A percentile compares a stretch with the other conserved stretches of the same genome.
Evolutionary conservation across 169 alveolate species (phyloP).

Genomic region (Babesia ovata): DNA sequence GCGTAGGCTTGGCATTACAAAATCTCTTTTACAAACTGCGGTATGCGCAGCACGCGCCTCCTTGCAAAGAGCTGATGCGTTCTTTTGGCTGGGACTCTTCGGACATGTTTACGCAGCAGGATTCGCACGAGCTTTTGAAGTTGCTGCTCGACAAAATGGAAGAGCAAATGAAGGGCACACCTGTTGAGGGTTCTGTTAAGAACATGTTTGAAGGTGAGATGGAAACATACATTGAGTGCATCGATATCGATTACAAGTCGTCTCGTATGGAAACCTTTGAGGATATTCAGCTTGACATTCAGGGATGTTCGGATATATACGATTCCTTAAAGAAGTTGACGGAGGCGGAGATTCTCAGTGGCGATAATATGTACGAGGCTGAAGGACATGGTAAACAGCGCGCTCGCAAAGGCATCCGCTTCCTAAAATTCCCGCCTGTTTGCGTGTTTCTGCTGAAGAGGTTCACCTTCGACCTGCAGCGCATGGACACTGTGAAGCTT

Average conservation of each 20-base stretch:
- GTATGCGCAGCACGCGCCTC: slow-evolving; percentile 87
- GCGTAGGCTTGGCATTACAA: slow-evolving; percentile 86
- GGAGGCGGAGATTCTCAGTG: slow-evolving; percentile 91
- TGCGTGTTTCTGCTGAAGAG: slow-evolving; percentile 90
- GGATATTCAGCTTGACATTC: slow-evolving; percentile 92
- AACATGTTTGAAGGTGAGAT: slow-evolving; percentile 93
- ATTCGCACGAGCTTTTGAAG: slow-evolving; percentile 94
- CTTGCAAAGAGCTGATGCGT: slow-evolving; percentile 87
- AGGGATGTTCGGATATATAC: slow-evolving; percentile 88
- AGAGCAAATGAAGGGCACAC: slow-evolving; percentile 94
- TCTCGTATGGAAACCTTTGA: slow-evolving; percentile 85
- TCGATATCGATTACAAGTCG: slow-evolving; percentile 90
- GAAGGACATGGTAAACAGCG: slow-evolving; percentile 90
- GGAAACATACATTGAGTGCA: slow-evolving; percentile 92
- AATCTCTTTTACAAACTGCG: slow-evolving; percentile 90
- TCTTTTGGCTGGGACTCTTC: slow-evolving; percentile 96
- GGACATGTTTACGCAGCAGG: slow-evolving; percentile 96
- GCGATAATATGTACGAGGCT: slow-evolving; percentile 95
- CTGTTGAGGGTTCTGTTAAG: slow-evolving; percentile 93
- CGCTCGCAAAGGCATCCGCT: slow-evolving; percentile 89
- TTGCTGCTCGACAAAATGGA: slow-evolving; percentile 93
- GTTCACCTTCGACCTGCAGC: slow-evolving; percentile 84
- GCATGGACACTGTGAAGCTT: slow-evolving; percentile 87
- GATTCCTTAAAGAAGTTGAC: slow-evolving; percentile 90
- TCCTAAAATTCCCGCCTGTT: slow-evolving; percentile 92